These are phyloP conservation scores for Sporisorium exsertum DNA, from an alignment of 1,284 basidiomycete genomes.

Conservation along the genomic window DNA sequence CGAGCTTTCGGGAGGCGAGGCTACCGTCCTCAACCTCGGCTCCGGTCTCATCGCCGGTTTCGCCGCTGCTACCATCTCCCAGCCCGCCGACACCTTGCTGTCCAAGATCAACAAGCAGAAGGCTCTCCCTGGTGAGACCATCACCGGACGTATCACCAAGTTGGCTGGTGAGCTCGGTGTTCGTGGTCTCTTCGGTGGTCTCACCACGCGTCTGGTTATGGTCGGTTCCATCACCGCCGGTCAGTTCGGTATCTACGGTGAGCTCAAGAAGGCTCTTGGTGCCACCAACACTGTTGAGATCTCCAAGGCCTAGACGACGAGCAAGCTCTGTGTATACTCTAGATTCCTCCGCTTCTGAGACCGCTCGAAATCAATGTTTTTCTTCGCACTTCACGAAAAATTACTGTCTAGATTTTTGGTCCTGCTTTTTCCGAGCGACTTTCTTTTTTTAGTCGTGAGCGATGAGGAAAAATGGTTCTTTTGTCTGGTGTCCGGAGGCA, in stretches of 20 bases:
- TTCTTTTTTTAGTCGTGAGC: neutral
- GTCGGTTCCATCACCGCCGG: conserved; percentile 74
- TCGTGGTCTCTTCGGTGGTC: conserved; percentile 73
- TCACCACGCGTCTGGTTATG: conserved; percentile 69
- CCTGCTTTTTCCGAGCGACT: neutral
- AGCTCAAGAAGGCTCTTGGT: conserved; percentile 72
- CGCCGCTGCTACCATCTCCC: conserved; percentile 68
- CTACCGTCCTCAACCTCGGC: conserved; percentile 66
- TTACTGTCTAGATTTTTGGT: neutral
- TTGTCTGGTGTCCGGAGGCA: neutral
- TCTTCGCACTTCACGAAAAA: neutral
- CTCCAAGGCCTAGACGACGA: conserved; percentile 48
- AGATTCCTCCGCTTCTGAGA: neutral
- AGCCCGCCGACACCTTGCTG: conserved; percentile 70
- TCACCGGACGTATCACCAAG: conserved; percentile 72
- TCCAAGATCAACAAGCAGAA: conserved; percentile 76
- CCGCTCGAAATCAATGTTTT: neutral
- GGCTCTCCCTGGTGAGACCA: conserved; percentile 73
- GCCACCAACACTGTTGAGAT: conserved; percentile 71
- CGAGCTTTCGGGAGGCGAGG: conserved; percentile 67
- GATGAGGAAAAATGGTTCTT: neutral
- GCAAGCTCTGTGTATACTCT: conserved; percentile 1
- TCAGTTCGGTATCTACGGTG: conserved; percentile 71
- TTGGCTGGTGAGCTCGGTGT: conserved; percentile 72
- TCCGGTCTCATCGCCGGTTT: conserved; percentile 69